phyloP scores from a whole-genome alignment of 805 yeast species.

The Yamadazyma kitorensis region DNA sequence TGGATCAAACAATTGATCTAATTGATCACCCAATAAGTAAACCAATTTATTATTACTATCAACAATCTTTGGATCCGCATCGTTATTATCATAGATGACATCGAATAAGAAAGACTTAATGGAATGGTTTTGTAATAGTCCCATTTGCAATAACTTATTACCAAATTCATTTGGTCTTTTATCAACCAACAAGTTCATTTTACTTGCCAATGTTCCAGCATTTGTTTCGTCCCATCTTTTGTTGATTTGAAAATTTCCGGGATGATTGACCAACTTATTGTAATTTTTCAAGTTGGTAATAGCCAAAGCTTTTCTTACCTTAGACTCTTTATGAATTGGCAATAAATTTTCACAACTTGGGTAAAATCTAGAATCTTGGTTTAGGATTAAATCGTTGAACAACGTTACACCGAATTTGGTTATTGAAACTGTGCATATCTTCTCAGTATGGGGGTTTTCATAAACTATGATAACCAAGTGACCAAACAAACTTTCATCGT shows the following conservation, averaged over 20 bases:
- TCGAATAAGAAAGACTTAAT: conserved; percentile 62
- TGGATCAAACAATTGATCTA: conserved; percentile 88
- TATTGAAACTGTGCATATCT: conserved; percentile 52
- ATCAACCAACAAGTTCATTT: conserved; percentile 53
- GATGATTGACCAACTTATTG: conserved; percentile 48
- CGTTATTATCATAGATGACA: conserved; percentile 61
- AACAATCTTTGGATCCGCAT: conserved; percentile 28
- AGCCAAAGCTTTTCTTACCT: conserved; percentile 74
- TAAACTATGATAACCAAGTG: conserved; percentile 49
- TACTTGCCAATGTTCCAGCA: conserved; percentile 77
- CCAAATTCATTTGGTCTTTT: conserved; percentile 60
- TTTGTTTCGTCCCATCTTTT: conserved; percentile 66
- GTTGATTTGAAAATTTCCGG: conserved; percentile 39
- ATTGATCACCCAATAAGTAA: conserved; percentile 74
- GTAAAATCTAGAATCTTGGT: conserved; percentile 62
- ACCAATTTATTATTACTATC: conserved; percentile 77
- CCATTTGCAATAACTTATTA: conserved; percentile 48
- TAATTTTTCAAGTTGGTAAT: conserved; percentile 67
- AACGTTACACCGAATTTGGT: conserved; percentile 67
- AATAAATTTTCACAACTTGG: conserved; percentile 74
- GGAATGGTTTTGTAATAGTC: conserved; percentile 52
- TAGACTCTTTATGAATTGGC: conserved; percentile 46
- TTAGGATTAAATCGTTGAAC: conserved; percentile 56
- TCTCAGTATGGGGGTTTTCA: conserved; percentile 43
- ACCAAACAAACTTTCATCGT: conserved; percentile 51